These are phyloP conservation scores for Endocarpon pusillum DNA, from an alignment of 495 filamentous ascomycete species.

Conservation along the genomic window DNA sequence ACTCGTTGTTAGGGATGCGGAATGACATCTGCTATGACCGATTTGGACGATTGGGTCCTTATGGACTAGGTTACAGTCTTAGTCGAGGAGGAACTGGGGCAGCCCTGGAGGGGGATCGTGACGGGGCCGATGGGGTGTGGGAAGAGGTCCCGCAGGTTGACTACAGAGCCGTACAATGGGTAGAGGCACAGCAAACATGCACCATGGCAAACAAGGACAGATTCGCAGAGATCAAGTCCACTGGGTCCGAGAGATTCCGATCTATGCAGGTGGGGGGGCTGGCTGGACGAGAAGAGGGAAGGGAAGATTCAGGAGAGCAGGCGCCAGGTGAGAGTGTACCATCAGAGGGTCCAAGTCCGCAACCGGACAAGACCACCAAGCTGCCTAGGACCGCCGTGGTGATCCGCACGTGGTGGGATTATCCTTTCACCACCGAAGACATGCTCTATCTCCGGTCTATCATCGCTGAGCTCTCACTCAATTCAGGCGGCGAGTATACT, in stretches of 20 bases:
- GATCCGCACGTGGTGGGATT: constrained; percentile 47
- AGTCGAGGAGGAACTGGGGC: constrained; percentile 65
- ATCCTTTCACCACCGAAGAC: constrained; percentile 33
- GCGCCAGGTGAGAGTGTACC: constrained; percentile 8
- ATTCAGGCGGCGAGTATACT: constrained; percentile 45
- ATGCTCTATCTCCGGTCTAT: constrained; percentile 38
- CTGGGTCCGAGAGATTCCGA: constrained; percentile 27
- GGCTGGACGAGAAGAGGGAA: not conserved
- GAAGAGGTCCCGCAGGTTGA: constrained; percentile 48
- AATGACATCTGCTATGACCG: constrained; percentile 91
- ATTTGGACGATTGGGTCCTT: constrained; percentile 73
- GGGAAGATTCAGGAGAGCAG: constrained; percentile 3
- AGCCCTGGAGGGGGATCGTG: constrained; percentile 61
- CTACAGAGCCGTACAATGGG: constrained; percentile 59
- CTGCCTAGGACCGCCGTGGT: constrained; percentile 42
- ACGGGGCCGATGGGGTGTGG: constrained; percentile 62
- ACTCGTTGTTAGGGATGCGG: constrained; percentile 59
- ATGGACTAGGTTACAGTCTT: constrained; percentile 70
- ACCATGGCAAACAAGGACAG: constrained; percentile 49
- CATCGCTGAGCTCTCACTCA: constrained; percentile 42
- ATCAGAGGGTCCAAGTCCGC: constrained; percentile 2
- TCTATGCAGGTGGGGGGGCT: constrained; percentile 25
- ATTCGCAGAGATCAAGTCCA: constrained; percentile 35
- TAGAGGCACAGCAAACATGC: constrained; percentile 53
- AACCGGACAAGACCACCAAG: constrained; percentile 10